Percentiles rank a stretch among this genome's conserved stretches.
These are phyloP conservation scores for Galerina sulciceps DNA, from an alignment of 768 basidiomycete species.

Conservation along the genomic window DNA sequence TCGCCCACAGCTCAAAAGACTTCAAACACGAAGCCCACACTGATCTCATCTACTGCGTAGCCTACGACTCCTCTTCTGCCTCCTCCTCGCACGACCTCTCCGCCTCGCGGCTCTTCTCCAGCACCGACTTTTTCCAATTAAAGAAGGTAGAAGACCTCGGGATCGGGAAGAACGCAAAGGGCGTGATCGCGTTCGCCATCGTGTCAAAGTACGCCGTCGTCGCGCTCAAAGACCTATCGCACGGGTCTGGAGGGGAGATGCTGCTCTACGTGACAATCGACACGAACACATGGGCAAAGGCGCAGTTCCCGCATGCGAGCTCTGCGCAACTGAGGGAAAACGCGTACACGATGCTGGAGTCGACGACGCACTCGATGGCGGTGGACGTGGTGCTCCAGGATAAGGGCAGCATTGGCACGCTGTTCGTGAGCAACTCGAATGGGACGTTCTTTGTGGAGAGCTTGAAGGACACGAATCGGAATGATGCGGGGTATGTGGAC, in stretches of 20 bases:
- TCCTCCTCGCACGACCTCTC: conserved; percentile 54
- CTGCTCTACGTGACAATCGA: conserved; percentile 86
- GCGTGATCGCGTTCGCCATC: conserved; percentile 92
- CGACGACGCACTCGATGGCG: conserved; percentile 89
- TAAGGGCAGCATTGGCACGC: conserved; percentile 72
- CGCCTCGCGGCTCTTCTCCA: conserved; percentile 78
- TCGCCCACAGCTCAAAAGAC: conserved; percentile 84
- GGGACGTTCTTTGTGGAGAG: conserved; percentile 95
- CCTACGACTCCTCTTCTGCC: conserved; percentile 65
- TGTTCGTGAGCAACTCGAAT: conserved; percentile 96
- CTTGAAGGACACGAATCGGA: conserved; percentile 91
- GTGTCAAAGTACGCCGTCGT: conserved; percentile 93
- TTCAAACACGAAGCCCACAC: conserved; percentile 78
- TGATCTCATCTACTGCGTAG: conserved; percentile 89
- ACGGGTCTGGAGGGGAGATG: conserved; percentile 69
- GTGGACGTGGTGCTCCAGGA: conserved; percentile 90
- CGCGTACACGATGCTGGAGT: conserved; percentile 95
- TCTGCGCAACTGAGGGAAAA: conserved; percentile 83
- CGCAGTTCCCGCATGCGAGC: conserved; percentile 90
- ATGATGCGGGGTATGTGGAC: conserved; percentile 87
- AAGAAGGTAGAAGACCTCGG: conserved; percentile 83
- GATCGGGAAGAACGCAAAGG: conserved; percentile 81
- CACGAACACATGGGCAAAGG: conserved; percentile 83
- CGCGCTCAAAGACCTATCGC: conserved; percentile 74
- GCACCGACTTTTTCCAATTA: conserved; percentile 79